Conservation (phyloP, 495 filamentous ascomycete genomes). For the Trypethelium eluteriae region DNA sequence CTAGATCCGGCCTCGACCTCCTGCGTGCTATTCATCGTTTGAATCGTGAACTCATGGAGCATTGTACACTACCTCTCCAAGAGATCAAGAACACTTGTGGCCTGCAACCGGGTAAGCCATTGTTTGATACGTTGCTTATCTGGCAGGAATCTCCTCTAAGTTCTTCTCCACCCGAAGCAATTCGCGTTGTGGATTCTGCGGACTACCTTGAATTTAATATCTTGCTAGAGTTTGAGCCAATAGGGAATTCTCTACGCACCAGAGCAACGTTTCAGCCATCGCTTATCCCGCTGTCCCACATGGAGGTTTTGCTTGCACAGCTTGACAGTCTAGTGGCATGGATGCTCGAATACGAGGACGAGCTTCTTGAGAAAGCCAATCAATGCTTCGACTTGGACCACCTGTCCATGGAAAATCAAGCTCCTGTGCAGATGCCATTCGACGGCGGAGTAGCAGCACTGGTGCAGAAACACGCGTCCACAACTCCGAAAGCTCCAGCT, state of each 20-base stretch:
- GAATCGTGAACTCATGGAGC: slow-evolving; percentile 52
- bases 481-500: slow-evolving; percentile 48
- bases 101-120: slow-evolving; percentile 38
- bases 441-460: slow-evolving; percentile 38
- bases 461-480: slow-evolving; percentile 46
- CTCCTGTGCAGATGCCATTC: slow-evolving; percentile 22
- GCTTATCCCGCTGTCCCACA: slow-evolving; percentile 43
- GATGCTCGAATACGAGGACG: slow-evolving; percentile 39
- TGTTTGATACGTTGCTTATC: slow-evolving; percentile 67
- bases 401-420: slow-evolving; percentile 51
- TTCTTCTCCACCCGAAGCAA: slow-evolving; percentile 27
- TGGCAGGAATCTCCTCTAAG: slow-evolving; percentile 63
- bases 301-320: slow-evolving; percentile 48
- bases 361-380: slow-evolving; percentile 34
- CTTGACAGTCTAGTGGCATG: slow-evolving; percentile 45
- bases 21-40: slow-evolving; percentile 50
- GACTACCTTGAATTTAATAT: slow-evolving; percentile 69
- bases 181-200: slow-evolving; percentile 46
- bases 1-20: slow-evolving; percentile 48
- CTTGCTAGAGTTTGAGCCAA: slow-evolving; percentile 62
- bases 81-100: slow-evolving; percentile 56
- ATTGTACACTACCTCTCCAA: slow-evolving; percentile 51
- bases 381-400: slow-evolving; percentile 33
- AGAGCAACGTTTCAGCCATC: slow-evolving; percentile 46
- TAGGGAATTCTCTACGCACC: not conserved